Base-by-base conservation (phyloP, 345 rosid genomes). In the Ceriops decandra region DNA sequence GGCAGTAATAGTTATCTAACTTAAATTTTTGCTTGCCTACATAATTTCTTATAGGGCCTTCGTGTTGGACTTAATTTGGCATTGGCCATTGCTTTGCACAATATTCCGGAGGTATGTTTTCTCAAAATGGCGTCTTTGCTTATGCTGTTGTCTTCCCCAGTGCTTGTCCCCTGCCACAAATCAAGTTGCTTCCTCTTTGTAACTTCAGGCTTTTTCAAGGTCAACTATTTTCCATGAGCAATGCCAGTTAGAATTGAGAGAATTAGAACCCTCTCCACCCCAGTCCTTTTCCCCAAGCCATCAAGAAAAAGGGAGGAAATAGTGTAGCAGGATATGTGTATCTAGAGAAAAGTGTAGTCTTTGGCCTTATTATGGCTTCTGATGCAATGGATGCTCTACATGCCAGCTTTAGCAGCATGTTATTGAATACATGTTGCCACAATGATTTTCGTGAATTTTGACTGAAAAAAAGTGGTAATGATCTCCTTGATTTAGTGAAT, bases 31-130 rank as follows among this genome's bases (percentile, higher is more conserved):
- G 19, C 70, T 72, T 71, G 11, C 73, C 47, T n/a, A 35, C 49
- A 24, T 63, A 30, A 26, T 68, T 62, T 13, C 69, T 57, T 76
- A 71, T 70, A 95, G 99, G 99, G 95, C 69, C 84, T 95, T 68
- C 95, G 88, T 36, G 99, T 91, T 68, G 99, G 99, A 75, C 77
- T 91, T 69, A 95, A 95, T 81, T 82, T 91, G 80, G 99, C 99
- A 49, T 69, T 95, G 75, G 97, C 99, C 74, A 95, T 95, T 66
- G 97, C 99, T 69, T 82, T 95, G 86, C 99, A 91, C 76, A 95
- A 95, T 87, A 90, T 95, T 77, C 99, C 99, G 0, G 96, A 95
- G 97, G 99, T 95, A 84, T 64, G 54, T 22, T 58, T 65, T 68
- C 66, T 78, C 60, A 13, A 13, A 47, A 10, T 24, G 28, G 9